Evolutionary conservation across 1,284 basidiomycete species (phyloP).

Genomic region (Testicularia cyperi): DNA sequence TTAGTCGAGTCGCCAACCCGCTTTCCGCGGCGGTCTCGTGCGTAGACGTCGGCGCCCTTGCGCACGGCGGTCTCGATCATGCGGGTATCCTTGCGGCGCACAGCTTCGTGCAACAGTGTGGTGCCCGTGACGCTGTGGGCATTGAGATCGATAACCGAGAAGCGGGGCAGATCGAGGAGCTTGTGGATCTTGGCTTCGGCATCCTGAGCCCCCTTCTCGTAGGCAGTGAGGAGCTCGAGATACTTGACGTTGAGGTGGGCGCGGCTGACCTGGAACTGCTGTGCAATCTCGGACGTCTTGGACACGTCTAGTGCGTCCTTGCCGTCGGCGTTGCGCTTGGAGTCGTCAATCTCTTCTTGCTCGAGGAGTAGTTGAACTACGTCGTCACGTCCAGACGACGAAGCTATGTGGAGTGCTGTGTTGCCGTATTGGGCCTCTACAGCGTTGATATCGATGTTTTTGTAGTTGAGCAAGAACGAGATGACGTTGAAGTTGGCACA

Average conservation of each 20-base stretch:
- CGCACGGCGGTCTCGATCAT: conserved; percentile 81
- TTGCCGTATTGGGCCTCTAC: conserved; percentile 64
- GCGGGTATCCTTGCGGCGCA: conserved; percentile 75
- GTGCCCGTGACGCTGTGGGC: conserved; percentile 54
- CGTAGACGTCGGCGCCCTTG: conserved; percentile 86
- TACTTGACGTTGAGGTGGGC: conserved; percentile 76
- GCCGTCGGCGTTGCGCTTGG: conserved; percentile 71
- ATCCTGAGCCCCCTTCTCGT: conserved; percentile 55
- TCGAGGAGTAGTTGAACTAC: conserved; percentile 64
- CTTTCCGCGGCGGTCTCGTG: conserved; percentile 76
- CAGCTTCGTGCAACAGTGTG: conserved; percentile 84
- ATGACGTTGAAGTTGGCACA: conserved; percentile 69
- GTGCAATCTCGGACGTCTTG: conserved; percentile 67
- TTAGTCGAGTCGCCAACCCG: conserved; percentile 71
- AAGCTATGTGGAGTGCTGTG: conserved; percentile 83
- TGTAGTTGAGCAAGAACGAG: conserved; percentile 71
- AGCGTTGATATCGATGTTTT: conserved; percentile 63
- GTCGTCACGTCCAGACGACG: conserved; percentile 76
- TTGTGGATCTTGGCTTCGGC: conserved; percentile 64
- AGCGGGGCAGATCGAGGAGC: conserved; percentile 39
- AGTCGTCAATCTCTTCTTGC: conserved; percentile 77
- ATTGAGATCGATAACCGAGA: conserved; percentile 50
- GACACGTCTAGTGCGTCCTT: conserved; percentile 74
- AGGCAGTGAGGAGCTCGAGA: conserved; percentile 67
- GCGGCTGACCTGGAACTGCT: conserved; percentile 75